A percentile compares a stretch with the other conserved stretches of the same genome.
phyloP scores from a whole-genome alignment of 2,329 filamentous ascomycete species.

The Colletotrichum zoysiae region DNA sequence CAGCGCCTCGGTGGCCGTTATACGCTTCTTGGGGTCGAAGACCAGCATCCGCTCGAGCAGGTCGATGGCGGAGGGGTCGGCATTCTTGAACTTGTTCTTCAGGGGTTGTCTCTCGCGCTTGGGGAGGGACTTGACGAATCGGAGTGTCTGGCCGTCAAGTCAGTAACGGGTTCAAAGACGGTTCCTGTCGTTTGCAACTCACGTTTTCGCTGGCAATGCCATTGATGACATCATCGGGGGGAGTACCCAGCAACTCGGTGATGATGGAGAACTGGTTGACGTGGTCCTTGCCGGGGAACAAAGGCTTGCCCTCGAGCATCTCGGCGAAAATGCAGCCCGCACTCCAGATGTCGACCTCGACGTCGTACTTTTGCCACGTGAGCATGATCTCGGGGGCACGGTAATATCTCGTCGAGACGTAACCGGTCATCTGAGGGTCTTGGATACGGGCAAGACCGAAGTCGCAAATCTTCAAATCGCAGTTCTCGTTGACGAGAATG shows the following conservation, averaged over 20 bases:
- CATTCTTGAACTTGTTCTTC: constrained; percentile 92
- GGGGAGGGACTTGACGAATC: constrained; percentile 97
- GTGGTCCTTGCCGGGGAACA: constrained; percentile 99
- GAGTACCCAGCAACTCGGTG: constrained; percentile 94
- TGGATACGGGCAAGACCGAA: constrained; percentile 98
- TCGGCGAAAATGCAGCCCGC: constrained; percentile 99
- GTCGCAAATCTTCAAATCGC: constrained; percentile 99
- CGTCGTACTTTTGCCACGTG: constrained; percentile 99
- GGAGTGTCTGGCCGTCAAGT: constrained; percentile 75
- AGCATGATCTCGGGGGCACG: constrained; percentile 99
- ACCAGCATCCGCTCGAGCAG: constrained; percentile 97
- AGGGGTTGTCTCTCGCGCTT: constrained; percentile 93
- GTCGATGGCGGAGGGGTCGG: constrained; percentile 87
- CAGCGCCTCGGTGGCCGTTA: constrained; percentile 87
- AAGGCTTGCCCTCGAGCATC: constrained; percentile 97
- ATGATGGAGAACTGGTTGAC: constrained; percentile 99
- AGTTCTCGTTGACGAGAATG: constrained; percentile 99
- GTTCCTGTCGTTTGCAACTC: constrained; percentile 51
- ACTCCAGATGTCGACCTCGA: constrained; percentile 99
- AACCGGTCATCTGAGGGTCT: constrained; percentile 99
- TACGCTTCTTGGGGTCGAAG: constrained; percentile 96
- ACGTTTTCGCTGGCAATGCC: constrained; percentile 99
- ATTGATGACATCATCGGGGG: constrained; percentile 97
- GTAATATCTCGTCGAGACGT: constrained; percentile 99
- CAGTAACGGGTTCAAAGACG: not conserved